phyloP scores from a whole-genome alignment of 1,284 basidiomycete genomes.

The Cystobasidium slooffiae region DNA sequence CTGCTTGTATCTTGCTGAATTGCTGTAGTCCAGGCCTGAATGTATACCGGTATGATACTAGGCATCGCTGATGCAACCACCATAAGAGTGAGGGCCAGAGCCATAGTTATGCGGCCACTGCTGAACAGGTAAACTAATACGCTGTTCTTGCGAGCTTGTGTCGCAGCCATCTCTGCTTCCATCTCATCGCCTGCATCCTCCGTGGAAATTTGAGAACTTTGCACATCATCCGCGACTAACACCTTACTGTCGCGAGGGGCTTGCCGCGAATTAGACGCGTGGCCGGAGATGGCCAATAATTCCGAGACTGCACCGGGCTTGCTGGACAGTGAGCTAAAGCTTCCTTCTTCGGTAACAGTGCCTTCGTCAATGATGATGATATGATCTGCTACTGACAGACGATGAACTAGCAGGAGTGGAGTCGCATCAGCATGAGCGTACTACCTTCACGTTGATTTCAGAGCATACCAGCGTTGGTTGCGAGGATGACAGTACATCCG shows the following conservation, averaged over 20 bases:
- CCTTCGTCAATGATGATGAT: slow-evolving; percentile 23
- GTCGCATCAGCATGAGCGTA: background rate
- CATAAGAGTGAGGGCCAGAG: background rate
- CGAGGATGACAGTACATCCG: slow-evolving; percentile 49
- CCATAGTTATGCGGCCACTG: background rate
- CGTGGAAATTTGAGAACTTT: slow-evolving; percentile 25
- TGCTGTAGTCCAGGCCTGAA: slow-evolving; percentile 34
- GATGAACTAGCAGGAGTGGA: slow-evolving; percentile 2
- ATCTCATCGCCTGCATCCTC: slow-evolving; percentile 13
- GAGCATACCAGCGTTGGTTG: slow-evolving; percentile 44
- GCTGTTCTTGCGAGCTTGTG: slow-evolving; percentile 4
- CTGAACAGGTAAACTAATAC: slow-evolving; percentile 9
- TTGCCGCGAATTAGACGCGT: background rate
- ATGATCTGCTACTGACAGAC: slow-evolving; percentile 33
- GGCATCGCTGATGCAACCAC: slow-evolving; percentile 9
- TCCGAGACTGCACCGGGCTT: slow-evolving; percentile 13
- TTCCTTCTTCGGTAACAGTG: slow-evolving; percentile 33
- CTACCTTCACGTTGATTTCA: slow-evolving; percentile 43
- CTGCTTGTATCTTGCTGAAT: slow-evolving; percentile 6
- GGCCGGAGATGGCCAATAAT: slow-evolving; percentile 6
- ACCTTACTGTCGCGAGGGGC: background rate
- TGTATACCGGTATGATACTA: slow-evolving; percentile 25
- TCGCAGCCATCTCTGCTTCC: slow-evolving; percentile 35
- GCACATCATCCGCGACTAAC: background rate
- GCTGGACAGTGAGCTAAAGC: slow-evolving; percentile 3